Percentiles rank a stretch among this genome's conserved stretches.
phyloP scores from a whole-genome alignment of 495 filamentous ascomycete species.

The Viridothelium virens region DNA sequence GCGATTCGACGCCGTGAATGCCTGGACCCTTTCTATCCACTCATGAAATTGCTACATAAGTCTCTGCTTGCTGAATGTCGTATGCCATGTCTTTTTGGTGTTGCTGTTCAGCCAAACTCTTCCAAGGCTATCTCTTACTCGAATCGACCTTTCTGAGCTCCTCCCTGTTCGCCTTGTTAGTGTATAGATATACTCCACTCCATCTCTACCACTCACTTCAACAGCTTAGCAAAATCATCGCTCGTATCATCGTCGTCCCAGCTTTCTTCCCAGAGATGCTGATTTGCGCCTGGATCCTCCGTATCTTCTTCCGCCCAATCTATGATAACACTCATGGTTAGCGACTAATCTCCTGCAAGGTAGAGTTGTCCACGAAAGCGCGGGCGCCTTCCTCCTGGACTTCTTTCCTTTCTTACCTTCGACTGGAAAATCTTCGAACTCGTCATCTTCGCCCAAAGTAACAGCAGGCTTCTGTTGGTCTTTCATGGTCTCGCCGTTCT shows the following conservation, averaged over 20 bases:
- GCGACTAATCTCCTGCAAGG: slow-evolving; percentile 10
- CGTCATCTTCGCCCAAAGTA: slow-evolving; percentile 89
- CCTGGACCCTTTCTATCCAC: not conserved
- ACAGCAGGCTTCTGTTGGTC: slow-evolving; percentile 51
- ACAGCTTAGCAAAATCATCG: slow-evolving; percentile 91
- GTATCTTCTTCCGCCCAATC: slow-evolving; percentile 85
- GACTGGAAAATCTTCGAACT: slow-evolving; percentile 98
- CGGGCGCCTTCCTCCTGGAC: not conserved
- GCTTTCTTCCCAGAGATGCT: slow-evolving; percentile 95
- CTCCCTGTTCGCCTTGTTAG: slow-evolving; percentile 53
- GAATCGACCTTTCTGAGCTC: slow-evolving; percentile 87
- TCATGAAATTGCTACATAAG: not conserved
- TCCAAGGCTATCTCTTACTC: not conserved
- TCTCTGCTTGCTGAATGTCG: not conserved
- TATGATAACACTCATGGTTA: slow-evolving; percentile 32
- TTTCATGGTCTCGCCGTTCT: slow-evolving; percentile 35
- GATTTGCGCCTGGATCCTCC: slow-evolving; percentile 54
- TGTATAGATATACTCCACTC: not conserved
- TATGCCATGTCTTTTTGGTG: not conserved
- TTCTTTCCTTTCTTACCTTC: slow-evolving; percentile 56
- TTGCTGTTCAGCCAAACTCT: not conserved
- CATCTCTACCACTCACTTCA: slow-evolving; percentile 60
- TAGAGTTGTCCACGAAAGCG: not conserved
- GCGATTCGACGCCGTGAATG: slow-evolving; percentile 7
- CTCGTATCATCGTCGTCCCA: slow-evolving; percentile 98